These are phyloP conservation scores for Wickerhamomyces hampshirensis DNA, from an alignment of 805 yeast genomes.

Conservation along the genomic window DNA sequence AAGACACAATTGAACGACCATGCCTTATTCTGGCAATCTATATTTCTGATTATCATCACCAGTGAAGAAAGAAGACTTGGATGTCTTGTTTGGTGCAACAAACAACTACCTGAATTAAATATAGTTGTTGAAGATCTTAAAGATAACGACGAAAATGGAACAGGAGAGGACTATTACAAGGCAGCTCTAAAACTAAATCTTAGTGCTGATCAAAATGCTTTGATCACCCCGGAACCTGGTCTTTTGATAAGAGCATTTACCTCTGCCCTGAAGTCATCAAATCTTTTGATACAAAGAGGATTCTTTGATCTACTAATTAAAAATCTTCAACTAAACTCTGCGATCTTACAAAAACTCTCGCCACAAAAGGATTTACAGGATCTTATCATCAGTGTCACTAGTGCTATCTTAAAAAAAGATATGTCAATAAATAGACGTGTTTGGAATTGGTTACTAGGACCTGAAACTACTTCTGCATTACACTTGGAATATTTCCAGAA, in stretches of 20 bases:
- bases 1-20: slow-evolving; percentile 56
- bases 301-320: slow-evolving; percentile 75
- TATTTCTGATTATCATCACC: slow-evolving; percentile 69
- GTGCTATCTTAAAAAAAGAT: slow-evolving; percentile 73
- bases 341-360: slow-evolving; percentile 44
- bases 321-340: slow-evolving; percentile 61
- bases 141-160: slow-evolving; percentile 8
- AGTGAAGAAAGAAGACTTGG: slow-evolving; percentile 81
- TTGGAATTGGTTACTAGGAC: slow-evolving; percentile 92
- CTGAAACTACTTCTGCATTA: slow-evolving; percentile 36
- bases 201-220: slow-evolving; percentile 49
- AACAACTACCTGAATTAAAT: slow-evolving; percentile 59
- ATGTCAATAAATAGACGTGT: slow-evolving; percentile 92
- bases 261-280: slow-evolving; percentile 59
- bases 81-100: slow-evolving; percentile 70
- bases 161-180: slow-evolving; percentile 16
- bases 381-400: slow-evolving; percentile 58
- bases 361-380: slow-evolving; percentile 50
- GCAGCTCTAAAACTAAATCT: slow-evolving; percentile 24
- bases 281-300: slow-evolving; percentile 78
- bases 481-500: slow-evolving; percentile 46
- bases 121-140: slow-evolving; percentile 23
- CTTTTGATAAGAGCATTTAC: slow-evolving; percentile 70
- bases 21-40: slow-evolving; percentile 79
- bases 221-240: slow-evolving; percentile 76